Evolutionary conservation across 225 moss, liverwort and hornwort genomes (phyloP).

Genomic region (Polytrichum formosum): DNA sequence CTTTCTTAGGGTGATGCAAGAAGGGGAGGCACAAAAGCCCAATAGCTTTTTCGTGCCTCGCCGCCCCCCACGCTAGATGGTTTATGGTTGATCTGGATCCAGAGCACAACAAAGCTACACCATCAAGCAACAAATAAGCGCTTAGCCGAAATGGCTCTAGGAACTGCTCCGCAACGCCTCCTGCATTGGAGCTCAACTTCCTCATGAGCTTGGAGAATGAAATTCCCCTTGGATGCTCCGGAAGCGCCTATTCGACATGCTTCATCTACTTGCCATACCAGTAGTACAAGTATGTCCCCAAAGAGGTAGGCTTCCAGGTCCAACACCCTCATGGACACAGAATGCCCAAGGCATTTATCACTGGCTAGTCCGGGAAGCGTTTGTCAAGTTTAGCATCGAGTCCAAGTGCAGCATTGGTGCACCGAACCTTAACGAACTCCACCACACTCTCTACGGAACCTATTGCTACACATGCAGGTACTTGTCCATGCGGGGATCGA

Average conservation of each 20-base stretch:
- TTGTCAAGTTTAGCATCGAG: neutral
- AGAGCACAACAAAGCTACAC: no score
- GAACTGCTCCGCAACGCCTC: no score
- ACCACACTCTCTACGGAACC: neutral
- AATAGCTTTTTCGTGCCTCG: no score
- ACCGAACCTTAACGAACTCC: neutral
- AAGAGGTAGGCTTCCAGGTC: neutral
- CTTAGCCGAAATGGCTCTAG: no score
- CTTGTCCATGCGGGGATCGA: no score
- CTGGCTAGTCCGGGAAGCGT: neutral
- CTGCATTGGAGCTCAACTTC: neutral
- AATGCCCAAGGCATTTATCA: slow-evolving; percentile 3
- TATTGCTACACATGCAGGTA: neutral
- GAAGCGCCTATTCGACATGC: no score
- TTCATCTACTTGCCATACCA: neutral
- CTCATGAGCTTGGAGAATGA: neutral
- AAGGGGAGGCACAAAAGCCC: no score
- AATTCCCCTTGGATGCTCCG: no score
- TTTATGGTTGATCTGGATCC: no score
- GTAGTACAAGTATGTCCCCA: neutral
- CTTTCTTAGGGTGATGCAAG: no score
- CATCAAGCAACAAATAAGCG: no score
- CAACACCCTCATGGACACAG: neutral
- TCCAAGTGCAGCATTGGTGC: neutral
- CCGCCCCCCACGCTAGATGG: no score